Percentiles rank a stretch among this genome's conserved stretches.
These are phyloP conservation scores for Iris macrosiphon DNA, from an alignment of 106 monocot species.

Conservation along the genomic window DNA sequence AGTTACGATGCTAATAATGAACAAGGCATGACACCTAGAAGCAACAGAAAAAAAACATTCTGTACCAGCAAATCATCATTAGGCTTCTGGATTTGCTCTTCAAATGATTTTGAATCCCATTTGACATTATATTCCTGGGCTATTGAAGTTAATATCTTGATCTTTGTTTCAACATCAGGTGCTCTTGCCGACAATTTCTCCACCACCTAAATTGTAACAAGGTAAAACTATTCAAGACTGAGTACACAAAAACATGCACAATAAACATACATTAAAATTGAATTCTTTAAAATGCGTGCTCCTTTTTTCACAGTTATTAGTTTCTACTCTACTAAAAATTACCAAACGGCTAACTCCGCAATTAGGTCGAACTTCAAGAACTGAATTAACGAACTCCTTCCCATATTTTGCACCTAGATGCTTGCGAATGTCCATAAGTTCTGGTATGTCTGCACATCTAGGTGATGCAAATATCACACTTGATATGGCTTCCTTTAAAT, in stretches of 20 bases:
- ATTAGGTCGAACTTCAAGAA: slow-evolving; percentile 77
- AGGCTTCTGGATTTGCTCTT: slow-evolving; percentile 39
- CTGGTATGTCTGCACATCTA: slow-evolving; percentile 86
- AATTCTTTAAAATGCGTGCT: background rate
- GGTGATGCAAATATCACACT: slow-evolving; percentile 88
- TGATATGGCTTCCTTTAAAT: slow-evolving; percentile 83
- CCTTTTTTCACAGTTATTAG: background rate
- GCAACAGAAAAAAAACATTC: background rate
- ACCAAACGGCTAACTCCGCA: slow-evolving; percentile 79
- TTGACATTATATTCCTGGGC: slow-evolving; percentile 73
- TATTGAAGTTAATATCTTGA: slow-evolving; percentile 49
- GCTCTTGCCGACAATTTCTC: slow-evolving; percentile 79
- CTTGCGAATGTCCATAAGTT: slow-evolving; percentile 69
- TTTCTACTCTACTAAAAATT: slow-evolving; percentile 3
- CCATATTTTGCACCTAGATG: slow-evolving; percentile 80
- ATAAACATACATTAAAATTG: background rate
- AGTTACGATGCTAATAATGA: too few species aligned
- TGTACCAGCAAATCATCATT: slow-evolving; percentile 59
- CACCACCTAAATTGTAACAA: slow-evolving; percentile 44
- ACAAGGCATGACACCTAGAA: too few species aligned
- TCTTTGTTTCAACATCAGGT: slow-evolving; percentile 65
- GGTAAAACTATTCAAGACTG: background rate
- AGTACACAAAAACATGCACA: background rate
- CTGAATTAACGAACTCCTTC: slow-evolving; percentile 73
- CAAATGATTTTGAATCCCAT: slow-evolving; percentile 75